Conservation (phyloP, 1,284 basidiomycete genomes). For the Ustilago xerochloae region DNA sequence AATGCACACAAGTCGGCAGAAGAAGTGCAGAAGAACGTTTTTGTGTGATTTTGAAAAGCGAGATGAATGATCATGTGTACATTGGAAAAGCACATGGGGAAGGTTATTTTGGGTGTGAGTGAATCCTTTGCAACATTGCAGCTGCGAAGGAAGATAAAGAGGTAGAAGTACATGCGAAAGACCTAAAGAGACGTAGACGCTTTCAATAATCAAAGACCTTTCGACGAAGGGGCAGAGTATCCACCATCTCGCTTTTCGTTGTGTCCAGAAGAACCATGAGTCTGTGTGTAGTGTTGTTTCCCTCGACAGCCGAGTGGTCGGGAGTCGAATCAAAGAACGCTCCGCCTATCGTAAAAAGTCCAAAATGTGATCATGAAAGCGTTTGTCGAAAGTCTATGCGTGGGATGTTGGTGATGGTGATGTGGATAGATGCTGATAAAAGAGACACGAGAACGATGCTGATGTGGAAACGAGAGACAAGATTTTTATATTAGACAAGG, state of each 20-base stretch:
- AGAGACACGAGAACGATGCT: constrained; percentile 20
- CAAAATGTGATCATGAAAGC: background rate
- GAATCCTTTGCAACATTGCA: background rate
- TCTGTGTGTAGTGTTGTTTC: constrained; percentile 10
- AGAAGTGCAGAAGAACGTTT: background rate
- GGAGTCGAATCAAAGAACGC: constrained; percentile 7
- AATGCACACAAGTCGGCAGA: background rate
- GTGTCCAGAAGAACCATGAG: constrained; percentile 5
- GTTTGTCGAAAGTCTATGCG: constrained; percentile 10
- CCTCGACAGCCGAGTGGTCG: constrained; percentile 2
- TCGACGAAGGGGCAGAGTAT: background rate
- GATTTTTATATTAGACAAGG: background rate
- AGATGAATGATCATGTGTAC: constrained; percentile 22
- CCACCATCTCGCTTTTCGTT: constrained; percentile 47
- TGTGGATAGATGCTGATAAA: constrained; percentile 9
- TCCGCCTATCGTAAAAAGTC: background rate
- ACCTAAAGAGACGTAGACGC: background rate
- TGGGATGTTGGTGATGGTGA: background rate
- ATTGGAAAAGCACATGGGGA: constrained; percentile 5
- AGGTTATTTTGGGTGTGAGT: constrained; percentile 11
- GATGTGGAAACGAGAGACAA: background rate
- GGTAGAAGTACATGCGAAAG: constrained; percentile 46
- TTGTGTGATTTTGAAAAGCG: constrained; percentile 35
- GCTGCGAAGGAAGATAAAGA: background rate
- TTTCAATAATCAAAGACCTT: background rate